phyloP scores from a whole-genome alignment of 2,329 filamentous ascomycete species.

The Lecanicillium sp. region DNA sequence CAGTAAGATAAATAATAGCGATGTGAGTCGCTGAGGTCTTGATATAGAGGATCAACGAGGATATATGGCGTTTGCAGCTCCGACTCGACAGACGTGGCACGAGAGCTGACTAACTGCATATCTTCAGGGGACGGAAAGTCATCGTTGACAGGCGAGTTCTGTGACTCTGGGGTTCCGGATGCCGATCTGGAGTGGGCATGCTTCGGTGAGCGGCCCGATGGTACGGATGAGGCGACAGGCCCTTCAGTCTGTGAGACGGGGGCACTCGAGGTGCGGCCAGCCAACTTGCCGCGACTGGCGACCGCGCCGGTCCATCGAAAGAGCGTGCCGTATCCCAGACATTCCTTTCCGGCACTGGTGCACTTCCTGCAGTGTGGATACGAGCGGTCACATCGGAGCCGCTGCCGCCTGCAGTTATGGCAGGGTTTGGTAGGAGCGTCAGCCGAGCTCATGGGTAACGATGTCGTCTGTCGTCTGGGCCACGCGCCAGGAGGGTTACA shows the following conservation, averaged over 20 bases:
- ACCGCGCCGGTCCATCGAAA: slow-evolving; percentile 47
- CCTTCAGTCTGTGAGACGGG: slow-evolving; percentile 14
- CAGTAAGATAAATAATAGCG: slow-evolving; percentile 38
- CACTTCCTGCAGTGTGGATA: slow-evolving; percentile 48
- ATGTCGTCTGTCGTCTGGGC: background rate
- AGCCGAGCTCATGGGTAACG: slow-evolving; percentile 12
- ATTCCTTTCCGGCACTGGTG: slow-evolving; percentile 40
- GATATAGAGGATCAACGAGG: slow-evolving; percentile 38
- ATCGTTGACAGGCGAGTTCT: background rate
- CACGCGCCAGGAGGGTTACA: background rate
- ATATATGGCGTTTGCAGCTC: slow-evolving; percentile 29
- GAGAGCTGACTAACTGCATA: slow-evolving; percentile 25
- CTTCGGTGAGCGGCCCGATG: background rate
- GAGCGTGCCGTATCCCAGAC: slow-evolving; percentile 47
- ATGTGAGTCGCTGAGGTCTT: slow-evolving; percentile 48
- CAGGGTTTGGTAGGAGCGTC: slow-evolving; percentile 33
- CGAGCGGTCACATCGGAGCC: slow-evolving; percentile 48
- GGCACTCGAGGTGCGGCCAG: slow-evolving; percentile 33
- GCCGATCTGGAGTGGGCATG: background rate
- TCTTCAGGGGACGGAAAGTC: slow-evolving; percentile 3
- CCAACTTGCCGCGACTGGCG: slow-evolving; percentile 36
- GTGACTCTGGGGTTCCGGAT: background rate
- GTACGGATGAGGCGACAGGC: background rate
- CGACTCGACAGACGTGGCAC: slow-evolving; percentile 16
- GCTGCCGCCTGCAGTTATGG: slow-evolving; percentile 49